phyloP scores from a whole-genome alignment of 2,329 filamentous ascomycete species.

The Nemania diffusa region DNA sequence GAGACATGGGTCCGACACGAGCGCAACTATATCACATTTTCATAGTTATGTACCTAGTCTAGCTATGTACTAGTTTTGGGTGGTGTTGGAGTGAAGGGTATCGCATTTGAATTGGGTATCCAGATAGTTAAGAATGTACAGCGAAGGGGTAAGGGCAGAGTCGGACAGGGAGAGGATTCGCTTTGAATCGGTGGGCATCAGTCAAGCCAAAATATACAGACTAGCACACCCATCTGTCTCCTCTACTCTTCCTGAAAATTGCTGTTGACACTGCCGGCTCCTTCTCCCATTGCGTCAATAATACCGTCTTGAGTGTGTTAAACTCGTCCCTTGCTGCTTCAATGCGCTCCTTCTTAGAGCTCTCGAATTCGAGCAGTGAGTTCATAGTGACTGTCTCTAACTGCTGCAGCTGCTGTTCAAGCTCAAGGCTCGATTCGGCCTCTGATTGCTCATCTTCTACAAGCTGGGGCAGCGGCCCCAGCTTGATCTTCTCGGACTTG shows the following conservation, averaged over 20 bases:
- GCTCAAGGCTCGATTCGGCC: constrained; percentile 36
- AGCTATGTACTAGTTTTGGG: neutral
- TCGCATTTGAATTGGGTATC: constrained; percentile 30
- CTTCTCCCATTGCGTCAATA: constrained; percentile 47
- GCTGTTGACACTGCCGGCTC: constrained; percentile 48
- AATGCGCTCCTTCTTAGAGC: constrained; percentile 46
- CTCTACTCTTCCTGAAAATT: constrained; percentile 44
- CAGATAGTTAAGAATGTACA: constrained; percentile 4
- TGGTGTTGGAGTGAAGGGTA: neutral
- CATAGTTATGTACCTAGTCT: no score
- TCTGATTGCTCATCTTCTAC: constrained; percentile 43
- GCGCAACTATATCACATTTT: neutral
- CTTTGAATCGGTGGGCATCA: neutral
- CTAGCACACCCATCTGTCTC: constrained; percentile 39
- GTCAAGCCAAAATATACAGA: constrained; percentile 15
- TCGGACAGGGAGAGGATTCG: neutral
- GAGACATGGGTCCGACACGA: neutral
- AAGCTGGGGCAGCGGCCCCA: constrained; percentile 42
- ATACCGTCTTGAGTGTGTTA: constrained; percentile 46
- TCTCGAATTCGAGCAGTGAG: constrained; percentile 27
- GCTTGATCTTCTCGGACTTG: constrained; percentile 42
- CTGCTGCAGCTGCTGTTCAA: constrained; percentile 30
- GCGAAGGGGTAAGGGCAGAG: neutral
- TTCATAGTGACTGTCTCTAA: constrained; percentile 36
- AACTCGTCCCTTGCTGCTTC: constrained; percentile 48